phyloP scores from a whole-genome alignment of 768 basidiomycete genomes.

The Arthromyces matolae region DNA sequence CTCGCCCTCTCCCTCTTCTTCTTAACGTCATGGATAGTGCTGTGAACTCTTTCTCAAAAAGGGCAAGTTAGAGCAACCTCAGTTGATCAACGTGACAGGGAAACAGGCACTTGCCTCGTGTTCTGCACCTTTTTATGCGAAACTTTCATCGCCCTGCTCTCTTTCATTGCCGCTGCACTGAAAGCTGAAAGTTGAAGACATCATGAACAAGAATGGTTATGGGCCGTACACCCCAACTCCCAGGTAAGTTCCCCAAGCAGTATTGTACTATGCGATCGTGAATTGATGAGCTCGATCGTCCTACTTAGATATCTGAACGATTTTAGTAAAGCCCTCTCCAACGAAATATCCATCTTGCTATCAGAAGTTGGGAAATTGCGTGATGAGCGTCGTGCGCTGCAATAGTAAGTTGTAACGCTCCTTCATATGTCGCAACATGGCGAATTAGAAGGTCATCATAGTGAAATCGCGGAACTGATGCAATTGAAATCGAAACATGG shows the following conservation, averaged over 20 bases:
- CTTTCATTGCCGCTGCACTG: neutral
- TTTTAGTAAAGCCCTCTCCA: slow-evolving; percentile 78
- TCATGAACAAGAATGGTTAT: slow-evolving; percentile 17
- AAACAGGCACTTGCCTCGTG: slow-evolving; percentile 10
- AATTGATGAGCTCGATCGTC: neutral
- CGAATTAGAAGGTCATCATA: slow-evolving; percentile 24
- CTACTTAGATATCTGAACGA: slow-evolving; percentile 65
- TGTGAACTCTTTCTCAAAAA: too few species aligned
- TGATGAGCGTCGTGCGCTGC: slow-evolving; percentile 69
- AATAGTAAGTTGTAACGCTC: slow-evolving; percentile 51
- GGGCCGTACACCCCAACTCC: slow-evolving; percentile 15
- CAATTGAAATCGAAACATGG: slow-evolving; percentile 79
- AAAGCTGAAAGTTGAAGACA: neutral
- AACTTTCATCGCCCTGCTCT: neutral
- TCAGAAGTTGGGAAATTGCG: slow-evolving; percentile 78
- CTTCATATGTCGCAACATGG: neutral
- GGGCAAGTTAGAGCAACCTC: too few species aligned
- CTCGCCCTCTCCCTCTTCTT: too few species aligned
- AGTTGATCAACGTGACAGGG: too few species aligned
- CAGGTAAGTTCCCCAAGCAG: slow-evolving; percentile 1
- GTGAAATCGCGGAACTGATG: slow-evolving; percentile 85
- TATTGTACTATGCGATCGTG: neutral
- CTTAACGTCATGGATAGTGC: too few species aligned
- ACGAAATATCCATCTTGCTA: slow-evolving; percentile 75
- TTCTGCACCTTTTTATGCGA: neutral